A percentile compares a stretch with the other conserved stretches of the same genome.
These are phyloP conservation scores for Heritiera littoralis DNA, from an alignment of 345 rosid genomes.

Conservation along the genomic window DNA sequence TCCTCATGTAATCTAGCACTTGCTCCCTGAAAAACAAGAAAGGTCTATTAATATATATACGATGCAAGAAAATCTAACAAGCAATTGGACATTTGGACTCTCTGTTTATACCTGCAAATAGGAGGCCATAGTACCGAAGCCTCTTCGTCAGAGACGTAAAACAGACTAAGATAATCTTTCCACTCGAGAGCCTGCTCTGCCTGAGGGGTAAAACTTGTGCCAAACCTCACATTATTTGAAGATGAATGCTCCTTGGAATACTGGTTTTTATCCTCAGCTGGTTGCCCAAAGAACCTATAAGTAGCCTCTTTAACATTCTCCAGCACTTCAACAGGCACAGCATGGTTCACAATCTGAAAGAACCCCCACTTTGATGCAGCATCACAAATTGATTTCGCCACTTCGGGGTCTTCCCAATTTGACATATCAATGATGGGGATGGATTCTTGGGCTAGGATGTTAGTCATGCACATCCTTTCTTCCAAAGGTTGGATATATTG, in stretches of 20 bases:
- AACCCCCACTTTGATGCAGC: conserved; percentile 24
- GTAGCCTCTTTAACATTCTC: conserved; percentile 22
- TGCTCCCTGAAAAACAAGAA: background rate
- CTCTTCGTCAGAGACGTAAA: conserved; percentile 7
- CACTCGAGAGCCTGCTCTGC: conserved; percentile 21
- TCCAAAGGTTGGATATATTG: conserved; percentile 16
- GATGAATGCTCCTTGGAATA: background rate
- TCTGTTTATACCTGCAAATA: conserved; percentile 8
- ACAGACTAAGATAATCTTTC: conserved; percentile 25
- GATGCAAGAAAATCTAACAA: background rate
- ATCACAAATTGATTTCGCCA: conserved; percentile 5
- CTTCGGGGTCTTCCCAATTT: conserved; percentile 3
- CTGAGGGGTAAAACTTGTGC: conserved; percentile 6
- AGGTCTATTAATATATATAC: background rate
- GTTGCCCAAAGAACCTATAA: conserved; percentile 17
- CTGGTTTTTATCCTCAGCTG: background rate
- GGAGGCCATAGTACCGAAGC: conserved; percentile 27
- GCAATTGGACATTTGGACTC: background rate
- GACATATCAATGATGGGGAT: conserved; percentile 20
- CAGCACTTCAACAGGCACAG: conserved; percentile 11
- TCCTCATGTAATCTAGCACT: conserved; percentile 25
- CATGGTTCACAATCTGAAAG: conserved; percentile 31
- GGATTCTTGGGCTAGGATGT: background rate
- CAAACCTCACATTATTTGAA: conserved; percentile 6
- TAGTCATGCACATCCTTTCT: conserved; percentile 5